Conservation (phyloP, 805 yeast species). For the Phaffomyces thermotolerans region DNA sequence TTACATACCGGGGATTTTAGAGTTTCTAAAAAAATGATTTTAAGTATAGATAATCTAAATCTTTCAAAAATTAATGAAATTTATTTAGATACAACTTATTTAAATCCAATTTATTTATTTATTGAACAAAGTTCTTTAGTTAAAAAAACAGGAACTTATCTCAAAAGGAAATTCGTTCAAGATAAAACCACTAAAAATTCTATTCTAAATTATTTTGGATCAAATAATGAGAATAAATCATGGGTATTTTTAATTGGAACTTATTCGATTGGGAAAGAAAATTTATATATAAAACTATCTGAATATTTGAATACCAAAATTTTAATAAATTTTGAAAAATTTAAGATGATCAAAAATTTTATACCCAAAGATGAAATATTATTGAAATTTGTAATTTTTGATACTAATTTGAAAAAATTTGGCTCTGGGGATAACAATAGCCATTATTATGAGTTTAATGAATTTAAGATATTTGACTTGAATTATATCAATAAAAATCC, state of each 20-base stretch:
- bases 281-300: constrained; percentile 64
- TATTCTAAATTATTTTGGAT: constrained; percentile 29
- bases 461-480: constrained; percentile 2
- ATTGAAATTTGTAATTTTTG: not conserved
- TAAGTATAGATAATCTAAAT: constrained; percentile 9
- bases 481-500: not conserved
- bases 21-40: constrained; percentile 40
- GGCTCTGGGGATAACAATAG: constrained; percentile 6
- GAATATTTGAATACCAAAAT: constrained; percentile 44
- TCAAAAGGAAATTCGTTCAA: constrained; percentile 12
- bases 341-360: constrained; percentile 6
- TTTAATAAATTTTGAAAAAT: constrained; percentile 35
- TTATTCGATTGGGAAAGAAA: constrained; percentile 89
- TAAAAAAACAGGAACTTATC: constrained; percentile 49
- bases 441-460: constrained; percentile 4
- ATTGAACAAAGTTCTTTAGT: constrained; percentile 74
- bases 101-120: constrained; percentile 65
- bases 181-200: constrained; percentile 13
- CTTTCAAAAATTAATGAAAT: constrained; percentile 54
- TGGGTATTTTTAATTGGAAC: constrained; percentile 67
- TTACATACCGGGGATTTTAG: constrained; percentile 95
- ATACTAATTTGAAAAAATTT: constrained; percentile 1
- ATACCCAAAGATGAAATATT: not conserved
- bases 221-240: constrained; percentile 15
- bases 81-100: constrained; percentile 87